A percentile compares a stretch with the other conserved stretches of the same genome.
These are phyloP conservation scores for Eimeria necatrix DNA, from an alignment of 169 alveolate genomes.

Conservation along the genomic window DNA sequence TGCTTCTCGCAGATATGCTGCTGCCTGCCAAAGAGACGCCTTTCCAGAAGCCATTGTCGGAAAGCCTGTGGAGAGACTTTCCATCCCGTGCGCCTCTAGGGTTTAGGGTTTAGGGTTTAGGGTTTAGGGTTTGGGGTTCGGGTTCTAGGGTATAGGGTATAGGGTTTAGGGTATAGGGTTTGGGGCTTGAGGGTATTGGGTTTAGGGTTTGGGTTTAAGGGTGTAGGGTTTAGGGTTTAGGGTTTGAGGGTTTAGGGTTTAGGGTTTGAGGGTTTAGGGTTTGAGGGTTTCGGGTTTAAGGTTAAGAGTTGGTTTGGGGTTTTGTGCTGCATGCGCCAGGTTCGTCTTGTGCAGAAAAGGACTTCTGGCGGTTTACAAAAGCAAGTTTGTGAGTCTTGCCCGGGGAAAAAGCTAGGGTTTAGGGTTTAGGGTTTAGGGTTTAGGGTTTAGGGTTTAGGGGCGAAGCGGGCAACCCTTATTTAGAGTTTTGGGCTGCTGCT, in stretches of 20 bases:
- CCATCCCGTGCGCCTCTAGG: slow-evolving; percentile 49
- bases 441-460: no score
- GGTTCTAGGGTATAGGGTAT: not conserved
- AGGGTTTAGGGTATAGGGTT: no score
- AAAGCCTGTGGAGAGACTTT: slow-evolving; percentile 31
- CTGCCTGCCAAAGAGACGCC: slow-evolving; percentile 38
- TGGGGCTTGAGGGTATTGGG: no score
- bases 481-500: no score
- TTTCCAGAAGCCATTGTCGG: slow-evolving; percentile 75
- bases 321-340: slow-evolving; percentile 52
- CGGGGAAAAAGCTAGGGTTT: no score
- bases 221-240: no score
- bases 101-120: not conserved
- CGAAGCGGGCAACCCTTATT: no score
- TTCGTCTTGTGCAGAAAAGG: slow-evolving; percentile 79
- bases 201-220: no score
- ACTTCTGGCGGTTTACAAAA: slow-evolving; percentile 78
- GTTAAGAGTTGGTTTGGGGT: not conserved
- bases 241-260: no score
- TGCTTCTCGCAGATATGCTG: slow-evolving; percentile 48
- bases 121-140: not conserved
- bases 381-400: slow-evolving; percentile 78
- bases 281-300: not conserved
- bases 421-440: no score
- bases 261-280: no score